phyloP scores from a whole-genome alignment of 2,329 filamentous ascomycete genomes.

The Fusarium caatingaense region DNA sequence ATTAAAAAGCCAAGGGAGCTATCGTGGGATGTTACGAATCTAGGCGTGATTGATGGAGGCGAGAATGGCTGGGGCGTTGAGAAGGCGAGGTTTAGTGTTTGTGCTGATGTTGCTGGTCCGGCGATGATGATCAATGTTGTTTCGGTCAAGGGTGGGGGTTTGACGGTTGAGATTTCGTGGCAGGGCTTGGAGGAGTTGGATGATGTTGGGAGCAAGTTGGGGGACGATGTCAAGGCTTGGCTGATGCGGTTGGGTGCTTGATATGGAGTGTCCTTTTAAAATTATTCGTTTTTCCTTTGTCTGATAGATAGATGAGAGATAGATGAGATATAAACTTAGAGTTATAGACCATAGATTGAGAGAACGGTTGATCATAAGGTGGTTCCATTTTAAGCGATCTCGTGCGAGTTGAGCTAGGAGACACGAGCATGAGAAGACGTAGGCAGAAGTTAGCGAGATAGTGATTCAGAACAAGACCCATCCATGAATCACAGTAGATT shows the following conservation, averaged over 20 bases:
- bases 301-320: not conserved
- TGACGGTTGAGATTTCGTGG: conserved; percentile 6
- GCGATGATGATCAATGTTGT: not conserved
- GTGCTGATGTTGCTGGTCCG: not conserved
- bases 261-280: not conserved
- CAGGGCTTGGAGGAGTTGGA: conserved; percentile 5
- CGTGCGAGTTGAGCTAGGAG: not conserved
- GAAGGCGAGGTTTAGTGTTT: not conserved
- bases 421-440: not conserved
- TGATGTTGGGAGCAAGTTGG: not conserved
- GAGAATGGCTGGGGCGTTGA: not conserved
- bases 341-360: not conserved
- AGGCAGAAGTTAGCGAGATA: not conserved
- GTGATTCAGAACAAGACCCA: no score
- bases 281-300: not conserved
- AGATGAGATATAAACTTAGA: not conserved
- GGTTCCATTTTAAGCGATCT: not conserved
- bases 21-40: conserved; percentile 8
- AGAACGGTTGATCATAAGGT: not conserved
- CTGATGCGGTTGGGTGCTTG: not conserved
- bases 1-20: conserved; percentile 6
- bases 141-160: not conserved
- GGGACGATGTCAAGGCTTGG: not conserved
- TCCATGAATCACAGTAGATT: no score
- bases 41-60: not conserved